phyloP scores from a whole-genome alignment of 352 stramenopile genomes.

The Phytophthora melonis region DNA sequence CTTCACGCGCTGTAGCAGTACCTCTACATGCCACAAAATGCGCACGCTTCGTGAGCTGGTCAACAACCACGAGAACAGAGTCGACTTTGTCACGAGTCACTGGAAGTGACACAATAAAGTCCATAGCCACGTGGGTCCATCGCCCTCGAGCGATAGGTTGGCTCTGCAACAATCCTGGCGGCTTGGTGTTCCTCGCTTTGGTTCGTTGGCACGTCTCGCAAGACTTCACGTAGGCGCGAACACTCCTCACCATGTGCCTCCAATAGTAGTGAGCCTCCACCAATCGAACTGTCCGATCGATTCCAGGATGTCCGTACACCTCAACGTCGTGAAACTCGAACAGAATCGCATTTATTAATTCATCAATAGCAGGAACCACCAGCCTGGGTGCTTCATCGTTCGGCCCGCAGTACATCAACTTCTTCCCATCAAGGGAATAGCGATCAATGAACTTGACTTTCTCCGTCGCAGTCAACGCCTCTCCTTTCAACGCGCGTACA shows the following conservation, averaged over 20 bases:
- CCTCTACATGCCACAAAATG: slow-evolving; percentile 15
- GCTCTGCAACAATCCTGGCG: neutral
- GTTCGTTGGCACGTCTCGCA: neutral
- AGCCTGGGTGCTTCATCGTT: neutral
- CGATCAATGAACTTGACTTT: too few species aligned
- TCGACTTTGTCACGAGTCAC: neutral
- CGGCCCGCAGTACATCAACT: neutral
- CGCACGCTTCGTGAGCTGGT: slow-evolving; percentile 12
- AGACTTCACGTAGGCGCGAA: neutral
- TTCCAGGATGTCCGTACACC: neutral
- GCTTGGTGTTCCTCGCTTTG: too few species aligned
- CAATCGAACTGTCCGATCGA: neutral
- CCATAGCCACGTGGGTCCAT: slow-evolving; percentile 18
- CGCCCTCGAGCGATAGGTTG: slow-evolving; percentile 11
- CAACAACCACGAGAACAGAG: slow-evolving; percentile 14
- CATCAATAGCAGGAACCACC: too few species aligned
- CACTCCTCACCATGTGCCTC: neutral
- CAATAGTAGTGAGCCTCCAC: neutral
- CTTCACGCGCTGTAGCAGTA: neutral
- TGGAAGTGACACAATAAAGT: slow-evolving; percentile 18
- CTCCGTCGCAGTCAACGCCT: too few species aligned
- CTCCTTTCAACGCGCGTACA: too few species aligned
- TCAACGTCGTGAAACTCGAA: neutral
- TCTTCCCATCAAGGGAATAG: neutral
- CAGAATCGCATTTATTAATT: neutral